Evolutionary conservation across 805 yeast genomes (phyloP).

Genomic region (Candida vartiovaarae): DNA sequence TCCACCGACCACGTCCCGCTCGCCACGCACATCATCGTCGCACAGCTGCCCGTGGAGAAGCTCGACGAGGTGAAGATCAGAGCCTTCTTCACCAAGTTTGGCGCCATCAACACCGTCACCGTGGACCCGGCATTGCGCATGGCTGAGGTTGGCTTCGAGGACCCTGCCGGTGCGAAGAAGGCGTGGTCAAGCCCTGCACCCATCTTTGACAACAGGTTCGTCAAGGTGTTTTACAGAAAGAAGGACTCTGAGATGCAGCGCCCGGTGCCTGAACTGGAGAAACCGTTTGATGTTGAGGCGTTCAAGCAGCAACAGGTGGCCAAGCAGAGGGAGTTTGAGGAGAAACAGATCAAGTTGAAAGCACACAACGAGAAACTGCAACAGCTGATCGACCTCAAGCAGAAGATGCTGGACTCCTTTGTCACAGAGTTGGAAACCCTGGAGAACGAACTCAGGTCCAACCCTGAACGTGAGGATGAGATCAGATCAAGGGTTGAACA

Average conservation of each 20-base stretch:
- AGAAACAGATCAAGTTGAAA: slow-evolving; percentile 27
- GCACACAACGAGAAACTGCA: slow-evolving; percentile 27
- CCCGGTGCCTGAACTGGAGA: slow-evolving; percentile 2
- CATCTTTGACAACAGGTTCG: slow-evolving; percentile 41
- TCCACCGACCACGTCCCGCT: slow-evolving; percentile 5
- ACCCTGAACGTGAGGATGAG: slow-evolving; percentile 14
- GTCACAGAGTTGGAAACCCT: slow-evolving; percentile 21
- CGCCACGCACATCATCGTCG: slow-evolving; percentile 28
- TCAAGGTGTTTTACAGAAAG: slow-evolving; percentile 37
- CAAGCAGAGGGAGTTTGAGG: slow-evolving; percentile 36
- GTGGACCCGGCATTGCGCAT: slow-evolving; percentile 22
- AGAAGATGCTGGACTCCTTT: slow-evolving; percentile 28
- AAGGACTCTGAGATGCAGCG: slow-evolving; percentile 1
- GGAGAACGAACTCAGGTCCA: slow-evolving; percentile 9
- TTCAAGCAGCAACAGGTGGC: slow-evolving; percentile 30
- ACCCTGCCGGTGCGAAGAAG: slow-evolving; percentile 30
- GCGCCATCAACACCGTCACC: slow-evolving; percentile 26
- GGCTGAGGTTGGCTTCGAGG: slow-evolving; percentile 34
- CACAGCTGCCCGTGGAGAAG: slow-evolving; percentile 36
- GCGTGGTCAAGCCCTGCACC: slow-evolving; percentile 40
- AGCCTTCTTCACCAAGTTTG: slow-evolving; percentile 35
- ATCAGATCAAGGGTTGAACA: slow-evolving; percentile 8
- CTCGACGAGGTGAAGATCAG: slow-evolving; percentile 28
- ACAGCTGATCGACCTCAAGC: slow-evolving; percentile 28
- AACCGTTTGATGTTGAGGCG: slow-evolving; percentile 30